phyloP scores from a whole-genome alignment of 306 rosid genomes.

The Senna siamea region DNA sequence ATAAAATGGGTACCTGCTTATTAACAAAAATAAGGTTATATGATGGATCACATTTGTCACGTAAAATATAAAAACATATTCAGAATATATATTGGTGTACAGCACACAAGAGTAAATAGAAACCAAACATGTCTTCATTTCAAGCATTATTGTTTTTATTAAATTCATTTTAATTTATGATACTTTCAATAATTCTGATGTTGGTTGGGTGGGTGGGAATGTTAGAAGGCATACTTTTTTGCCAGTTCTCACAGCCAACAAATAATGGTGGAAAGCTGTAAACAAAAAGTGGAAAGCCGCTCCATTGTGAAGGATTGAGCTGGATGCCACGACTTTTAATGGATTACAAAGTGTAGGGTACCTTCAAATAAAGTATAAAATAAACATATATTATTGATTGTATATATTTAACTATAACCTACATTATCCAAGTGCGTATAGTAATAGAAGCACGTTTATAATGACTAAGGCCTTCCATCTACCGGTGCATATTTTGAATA shows the following conservation, averaged over 20 bases:
- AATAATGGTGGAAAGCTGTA: conserved; percentile 51
- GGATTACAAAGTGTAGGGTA: conserved; percentile 49
- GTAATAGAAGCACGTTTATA: not conserved
- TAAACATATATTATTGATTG: not conserved
- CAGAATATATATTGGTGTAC: no score
- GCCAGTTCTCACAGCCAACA: conserved; percentile 40
- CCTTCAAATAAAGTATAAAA: conserved; percentile 23
- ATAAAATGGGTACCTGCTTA: not conserved
- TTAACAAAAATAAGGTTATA: not conserved
- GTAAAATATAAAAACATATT: no score
- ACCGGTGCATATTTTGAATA: not conserved
- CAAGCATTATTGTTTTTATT: no score
- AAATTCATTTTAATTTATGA: no score
- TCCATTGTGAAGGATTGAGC: conserved; percentile 46
- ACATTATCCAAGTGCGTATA: not conserved
- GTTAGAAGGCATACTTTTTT: conserved; percentile 30
- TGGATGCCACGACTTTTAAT: conserved; percentile 54
- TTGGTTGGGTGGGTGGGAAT: conserved; percentile 40
- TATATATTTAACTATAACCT: not conserved
- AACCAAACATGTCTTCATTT: no score
- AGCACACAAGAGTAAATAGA: no score
- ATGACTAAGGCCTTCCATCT: not conserved
- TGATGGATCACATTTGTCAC: no score
- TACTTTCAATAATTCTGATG: conserved; percentile 36
- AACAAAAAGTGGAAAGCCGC: conserved; percentile 46